These are phyloP conservation scores for Aspergillus tamarii DNA, from an alignment of 2,329 filamentous ascomycete species.

Conservation along the genomic window DNA sequence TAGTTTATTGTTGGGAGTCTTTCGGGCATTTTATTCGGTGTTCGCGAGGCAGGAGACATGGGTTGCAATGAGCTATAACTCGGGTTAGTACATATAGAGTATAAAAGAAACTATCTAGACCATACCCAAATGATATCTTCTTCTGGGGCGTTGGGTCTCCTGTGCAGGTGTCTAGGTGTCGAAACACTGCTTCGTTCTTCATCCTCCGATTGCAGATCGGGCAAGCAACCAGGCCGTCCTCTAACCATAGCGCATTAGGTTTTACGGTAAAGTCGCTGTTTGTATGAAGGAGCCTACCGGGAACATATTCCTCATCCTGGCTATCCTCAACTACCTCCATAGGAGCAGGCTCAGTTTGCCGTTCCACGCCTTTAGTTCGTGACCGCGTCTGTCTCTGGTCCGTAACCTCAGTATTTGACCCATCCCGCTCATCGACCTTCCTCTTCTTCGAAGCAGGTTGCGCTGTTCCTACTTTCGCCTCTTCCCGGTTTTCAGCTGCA, in stretches of 20 bases:
- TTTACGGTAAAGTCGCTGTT: neutral
- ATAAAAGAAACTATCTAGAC: neutral
- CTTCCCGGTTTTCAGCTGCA: constrained; percentile 57
- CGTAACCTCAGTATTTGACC: constrained; percentile 32
- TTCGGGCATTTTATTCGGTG: constrained; percentile 52
- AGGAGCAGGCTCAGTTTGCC: constrained; percentile 14
- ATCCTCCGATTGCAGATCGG: constrained; percentile 80
- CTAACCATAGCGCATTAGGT: constrained; percentile 40
- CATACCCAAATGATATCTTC: constrained; percentile 33
- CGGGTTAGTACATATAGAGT: constrained; percentile 22
- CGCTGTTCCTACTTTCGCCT: constrained; percentile 45
- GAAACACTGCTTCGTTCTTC: constrained; percentile 76
- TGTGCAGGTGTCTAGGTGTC: constrained; percentile 75
- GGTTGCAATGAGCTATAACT: constrained; percentile 28
- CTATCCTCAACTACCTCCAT: constrained; percentile 44
- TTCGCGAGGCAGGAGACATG: constrained; percentile 18
- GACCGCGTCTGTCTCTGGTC: constrained; percentile 42
- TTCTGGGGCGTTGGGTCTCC: constrained; percentile 25
- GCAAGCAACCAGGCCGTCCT: constrained; percentile 79
- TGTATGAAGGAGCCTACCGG: constrained; percentile 30
- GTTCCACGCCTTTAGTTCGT: constrained; percentile 26
- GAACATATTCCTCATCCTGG: constrained; percentile 44
- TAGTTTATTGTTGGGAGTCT: constrained; percentile 83
- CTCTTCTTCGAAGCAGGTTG: constrained; percentile 39
- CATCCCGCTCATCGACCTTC: constrained; percentile 39